These are phyloP conservation scores for Apiotrichum brassicae DNA, from an alignment of 1,284 basidiomycete genomes.

Conservation along the genomic window DNA sequence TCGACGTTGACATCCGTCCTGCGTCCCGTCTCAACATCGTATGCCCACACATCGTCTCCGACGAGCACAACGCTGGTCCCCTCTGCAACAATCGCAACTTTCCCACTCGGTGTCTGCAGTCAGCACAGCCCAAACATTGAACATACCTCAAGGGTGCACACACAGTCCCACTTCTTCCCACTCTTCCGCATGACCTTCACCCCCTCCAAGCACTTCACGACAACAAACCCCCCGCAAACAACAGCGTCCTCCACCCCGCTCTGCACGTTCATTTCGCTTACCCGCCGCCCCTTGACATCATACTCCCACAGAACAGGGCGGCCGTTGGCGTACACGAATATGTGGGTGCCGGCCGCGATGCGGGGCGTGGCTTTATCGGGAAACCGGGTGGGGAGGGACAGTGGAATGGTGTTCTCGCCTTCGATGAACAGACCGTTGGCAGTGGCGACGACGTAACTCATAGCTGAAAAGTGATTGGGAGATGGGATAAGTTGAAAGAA, in stretches of 20 bases:
- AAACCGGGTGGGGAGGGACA: constrained; percentile 18
- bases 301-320: constrained; percentile 21
- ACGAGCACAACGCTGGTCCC: not conserved
- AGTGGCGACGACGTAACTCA: too few relatives aligned
- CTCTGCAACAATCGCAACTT: not conserved
- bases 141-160: constrained; percentile 6
- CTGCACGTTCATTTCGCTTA: constrained; percentile 13
- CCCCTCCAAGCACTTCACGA: not conserved
- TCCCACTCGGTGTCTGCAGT: not conserved
- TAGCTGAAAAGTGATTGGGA: not conserved
- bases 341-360: constrained; percentile 6
- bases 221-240: constrained; percentile 1
- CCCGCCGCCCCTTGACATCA: constrained; percentile 16
- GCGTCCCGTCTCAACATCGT: not conserved
- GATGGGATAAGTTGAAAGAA: not conserved
- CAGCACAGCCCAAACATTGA: not conserved
- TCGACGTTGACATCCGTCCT: not conserved
- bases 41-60: constrained; percentile 2
- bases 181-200: constrained; percentile 3
- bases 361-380: constrained; percentile 3
- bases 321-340: constrained; percentile 10
- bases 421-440: too few relatives aligned
- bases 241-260: not conserved
- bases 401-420: too few relatives aligned
- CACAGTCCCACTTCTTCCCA: constrained; percentile 5